A percentile compares a stretch with the other conserved stretches of the same genome.
Conservation (phyloP, 2,329 filamentous ascomycete genomes). For the Falciphora oryzae region DNA sequence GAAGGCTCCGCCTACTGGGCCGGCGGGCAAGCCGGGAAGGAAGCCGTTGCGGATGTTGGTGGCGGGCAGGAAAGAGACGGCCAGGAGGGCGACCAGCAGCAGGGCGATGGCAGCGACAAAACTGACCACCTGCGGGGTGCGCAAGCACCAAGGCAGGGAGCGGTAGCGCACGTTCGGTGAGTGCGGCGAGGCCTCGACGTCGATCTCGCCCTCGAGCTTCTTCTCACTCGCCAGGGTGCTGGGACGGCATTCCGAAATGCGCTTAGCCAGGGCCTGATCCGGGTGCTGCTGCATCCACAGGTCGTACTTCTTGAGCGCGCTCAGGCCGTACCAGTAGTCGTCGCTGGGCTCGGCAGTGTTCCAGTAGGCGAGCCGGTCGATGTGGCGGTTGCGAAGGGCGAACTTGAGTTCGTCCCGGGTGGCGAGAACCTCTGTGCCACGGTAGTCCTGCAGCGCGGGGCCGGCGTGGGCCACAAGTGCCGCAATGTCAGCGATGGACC, state of each 20-base stretch:
- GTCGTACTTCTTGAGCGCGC: slow-evolving; percentile 26
- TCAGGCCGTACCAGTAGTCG: slow-evolving; percentile 74
- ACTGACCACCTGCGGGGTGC: slow-evolving; percentile 56
- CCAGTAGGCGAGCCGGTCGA: slow-evolving; percentile 84
- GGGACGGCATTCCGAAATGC: background rate
- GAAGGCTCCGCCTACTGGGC: slow-evolving; percentile 60
- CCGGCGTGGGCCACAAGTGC: slow-evolving; percentile 67
- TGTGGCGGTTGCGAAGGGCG: slow-evolving; percentile 48
- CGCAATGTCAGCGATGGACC: slow-evolving; percentile 75
- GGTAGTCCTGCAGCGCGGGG: slow-evolving; percentile 70
- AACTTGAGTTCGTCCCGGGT: slow-evolving; percentile 46
- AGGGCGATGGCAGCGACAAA: slow-evolving; percentile 56
- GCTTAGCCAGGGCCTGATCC: too few relatives aligned
- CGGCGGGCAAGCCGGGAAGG: slow-evolving; percentile 57
- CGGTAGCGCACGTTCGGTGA: slow-evolving; percentile 51
- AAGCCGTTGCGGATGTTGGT: slow-evolving; percentile 66
- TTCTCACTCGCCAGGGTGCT: background rate
- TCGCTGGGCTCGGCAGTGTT: slow-evolving; percentile 37
- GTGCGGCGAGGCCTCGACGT: slow-evolving; percentile 39
- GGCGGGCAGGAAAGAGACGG: slow-evolving; percentile 71
- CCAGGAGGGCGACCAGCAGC: slow-evolving; percentile 64
- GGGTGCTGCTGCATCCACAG: background rate
- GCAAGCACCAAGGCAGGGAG: slow-evolving; percentile 73
- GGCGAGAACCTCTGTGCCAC: slow-evolving; percentile 57
- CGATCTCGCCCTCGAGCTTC: slow-evolving; percentile 16